A percentile compares a stretch with the other conserved stretches of the same genome.
These are phyloP conservation scores for Starmerella vitae DNA, from an alignment of 805 yeast genomes.

Conservation along the genomic window DNA sequence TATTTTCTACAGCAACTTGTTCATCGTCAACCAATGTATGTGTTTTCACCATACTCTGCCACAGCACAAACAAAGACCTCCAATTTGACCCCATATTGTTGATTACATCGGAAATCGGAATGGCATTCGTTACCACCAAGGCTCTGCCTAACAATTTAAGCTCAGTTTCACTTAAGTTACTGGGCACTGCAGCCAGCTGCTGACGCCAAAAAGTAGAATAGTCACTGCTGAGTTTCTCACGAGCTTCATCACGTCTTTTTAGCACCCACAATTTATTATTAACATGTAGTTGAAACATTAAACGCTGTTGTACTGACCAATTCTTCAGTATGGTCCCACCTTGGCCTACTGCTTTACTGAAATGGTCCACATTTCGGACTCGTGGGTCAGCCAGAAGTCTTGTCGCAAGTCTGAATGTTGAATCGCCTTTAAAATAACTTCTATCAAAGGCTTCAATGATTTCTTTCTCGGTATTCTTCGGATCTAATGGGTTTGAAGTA, in stretches of 20 bases:
- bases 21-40: background rate
- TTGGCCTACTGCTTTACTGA: conserved; percentile 19
- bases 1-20: background rate
- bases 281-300: conserved; percentile 21
- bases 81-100: conserved; percentile 3
- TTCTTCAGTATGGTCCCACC: conserved; percentile 21
- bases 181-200: conserved; percentile 1
- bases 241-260: conserved; percentile 16
- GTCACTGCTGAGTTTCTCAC: conserved; percentile 14
- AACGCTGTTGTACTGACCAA: conserved; percentile 21
- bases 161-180: conserved; percentile 2
- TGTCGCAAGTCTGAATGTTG: conserved; percentile 19
- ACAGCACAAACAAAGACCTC: conserved; percentile 9
- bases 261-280: conserved; percentile 24
- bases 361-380: conserved; percentile 18
- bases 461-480: conserved; percentile 11
- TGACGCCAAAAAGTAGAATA: conserved; percentile 17
- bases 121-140: conserved; percentile 10
- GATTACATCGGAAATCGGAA: conserved; percentile 1
- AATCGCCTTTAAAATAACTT: conserved; percentile 22
- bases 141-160: conserved; percentile 14
- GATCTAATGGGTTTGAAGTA: conserved; percentile 5
- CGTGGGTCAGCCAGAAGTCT: conserved; percentile 19
- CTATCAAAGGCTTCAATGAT: conserved; percentile 19
- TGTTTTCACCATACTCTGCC: conserved; percentile 2